A percentile compares a stretch with the other conserved stretches of the same genome.
phyloP scores from a whole-genome alignment of 2,329 filamentous ascomycete genomes.

The Cyclaneusma minus region DNA sequence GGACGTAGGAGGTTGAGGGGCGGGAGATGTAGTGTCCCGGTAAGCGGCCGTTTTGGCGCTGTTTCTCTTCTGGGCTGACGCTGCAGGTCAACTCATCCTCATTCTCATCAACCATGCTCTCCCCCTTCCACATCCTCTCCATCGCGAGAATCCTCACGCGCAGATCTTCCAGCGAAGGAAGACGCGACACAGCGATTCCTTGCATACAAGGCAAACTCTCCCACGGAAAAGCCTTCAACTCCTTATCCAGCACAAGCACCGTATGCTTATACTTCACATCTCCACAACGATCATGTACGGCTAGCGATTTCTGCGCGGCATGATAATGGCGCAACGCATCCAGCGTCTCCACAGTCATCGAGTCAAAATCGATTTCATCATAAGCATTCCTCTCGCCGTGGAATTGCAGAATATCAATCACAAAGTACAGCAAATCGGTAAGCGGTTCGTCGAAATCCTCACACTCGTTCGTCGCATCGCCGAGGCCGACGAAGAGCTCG shows the following conservation, averaged over 20 bases:
- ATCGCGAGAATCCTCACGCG: slow-evolving; percentile 49
- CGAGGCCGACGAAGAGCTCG: slow-evolving; percentile 78
- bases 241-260: slow-evolving; percentile 81
- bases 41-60: slow-evolving; percentile 21
- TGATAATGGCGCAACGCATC: slow-evolving; percentile 76
- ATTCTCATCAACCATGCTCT: slow-evolving; percentile 8
- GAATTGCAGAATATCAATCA: slow-evolving; percentile 92
- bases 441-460: slow-evolving; percentile 73
- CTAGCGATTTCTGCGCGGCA: slow-evolving; percentile 26
- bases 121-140: slow-evolving; percentile 11
- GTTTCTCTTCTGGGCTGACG: slow-evolving; percentile 12
- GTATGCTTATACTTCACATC: slow-evolving; percentile 45
- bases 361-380: slow-evolving; percentile 92
- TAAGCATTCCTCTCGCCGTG: slow-evolving; percentile 93
- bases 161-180: slow-evolving; percentile 74
- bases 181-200: slow-evolving; percentile 63
- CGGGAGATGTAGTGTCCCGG: slow-evolving; percentile 42
- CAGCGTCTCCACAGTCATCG: slow-evolving; percentile 74
- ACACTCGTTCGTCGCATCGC: slow-evolving; percentile 51
- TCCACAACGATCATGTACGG: slow-evolving; percentile 19
- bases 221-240: slow-evolving; percentile 86
- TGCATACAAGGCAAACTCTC: slow-evolving; percentile 83
- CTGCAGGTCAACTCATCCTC: slow-evolving; percentile 5
- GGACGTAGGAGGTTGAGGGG: slow-evolving; percentile 54
- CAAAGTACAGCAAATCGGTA: slow-evolving; percentile 89